A percentile compares a stretch with the other conserved stretches of the same genome.
Evolutionary conservation across 2,329 filamentous ascomycete genomes (phyloP).

Genomic region (Cadophora malorum): DNA sequence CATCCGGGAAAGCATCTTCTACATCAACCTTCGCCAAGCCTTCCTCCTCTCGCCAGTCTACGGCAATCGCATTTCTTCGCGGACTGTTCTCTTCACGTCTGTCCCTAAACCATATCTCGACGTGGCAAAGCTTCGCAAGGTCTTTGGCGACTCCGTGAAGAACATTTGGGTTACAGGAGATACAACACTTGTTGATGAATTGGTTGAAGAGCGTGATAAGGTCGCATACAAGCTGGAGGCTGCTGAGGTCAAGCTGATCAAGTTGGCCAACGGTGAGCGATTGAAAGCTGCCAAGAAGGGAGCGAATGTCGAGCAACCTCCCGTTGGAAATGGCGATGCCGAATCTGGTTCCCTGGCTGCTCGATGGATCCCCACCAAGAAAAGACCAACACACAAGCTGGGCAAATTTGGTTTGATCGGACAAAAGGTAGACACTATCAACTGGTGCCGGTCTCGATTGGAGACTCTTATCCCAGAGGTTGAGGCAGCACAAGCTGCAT

Average conservation of each 20-base stretch:
- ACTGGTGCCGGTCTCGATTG: constrained; percentile 83
- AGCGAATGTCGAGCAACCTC: constrained; percentile 48
- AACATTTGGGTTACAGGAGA: constrained; percentile 85
- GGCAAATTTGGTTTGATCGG: constrained; percentile 74
- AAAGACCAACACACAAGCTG: constrained; percentile 78
- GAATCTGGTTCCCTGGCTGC: constrained; percentile 75
- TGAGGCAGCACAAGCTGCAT: constrained; percentile 69
- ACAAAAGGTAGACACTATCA: constrained; percentile 92
- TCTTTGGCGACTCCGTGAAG: constrained; percentile 84
- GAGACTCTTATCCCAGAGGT: constrained; percentile 76
- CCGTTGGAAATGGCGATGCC: constrained; percentile 61
- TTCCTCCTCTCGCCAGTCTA: constrained; percentile 88
- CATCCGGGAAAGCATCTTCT: constrained; percentile 87
- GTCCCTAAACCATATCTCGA: constrained; percentile 82
- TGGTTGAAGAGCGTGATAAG: constrained; percentile 82
- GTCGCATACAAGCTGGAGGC: constrained; percentile 82
- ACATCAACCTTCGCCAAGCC: constrained; percentile 90
- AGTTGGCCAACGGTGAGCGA: constrained; percentile 74
- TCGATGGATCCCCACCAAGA: constrained; percentile 75
- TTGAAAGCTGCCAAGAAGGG: constrained; percentile 71
- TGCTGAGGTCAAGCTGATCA: constrained; percentile 86
- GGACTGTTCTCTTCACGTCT: constrained; percentile 87
- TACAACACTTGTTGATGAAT: constrained; percentile 76
- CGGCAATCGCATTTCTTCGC: constrained; percentile 83
- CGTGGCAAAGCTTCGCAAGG: constrained; percentile 75